These are phyloP conservation scores for Kandelia obovata DNA, from an alignment of 345 rosid species.

Conservation along the genomic window DNA sequence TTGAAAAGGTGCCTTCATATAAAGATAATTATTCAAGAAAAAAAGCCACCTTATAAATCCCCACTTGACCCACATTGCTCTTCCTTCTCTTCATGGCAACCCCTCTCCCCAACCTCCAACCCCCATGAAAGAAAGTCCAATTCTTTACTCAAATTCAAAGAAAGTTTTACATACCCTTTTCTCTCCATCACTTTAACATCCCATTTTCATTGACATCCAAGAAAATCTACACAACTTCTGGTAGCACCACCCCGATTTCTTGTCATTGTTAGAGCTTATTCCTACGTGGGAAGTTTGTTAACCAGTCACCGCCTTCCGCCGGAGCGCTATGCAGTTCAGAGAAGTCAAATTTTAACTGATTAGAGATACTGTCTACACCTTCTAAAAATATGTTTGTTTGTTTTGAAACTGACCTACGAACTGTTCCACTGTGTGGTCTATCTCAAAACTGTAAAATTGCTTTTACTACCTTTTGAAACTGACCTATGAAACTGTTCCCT, in stretches of 20 bases:
- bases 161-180: conserved; percentile 12
- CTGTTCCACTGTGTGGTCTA: conserved; percentile 15
- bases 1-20: neutral
- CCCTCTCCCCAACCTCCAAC: conserved; percentile 10
- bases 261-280: conserved; percentile 20
- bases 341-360: conserved; percentile 44
- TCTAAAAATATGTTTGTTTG: conserved; percentile 15
- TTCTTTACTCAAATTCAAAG: conserved; percentile 33
- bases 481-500: conserved; percentile 34
- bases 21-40: conserved; percentile 12
- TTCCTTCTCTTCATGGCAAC: conserved; percentile 60
- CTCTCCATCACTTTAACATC: conserved; percentile 10
- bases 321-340: conserved; percentile 16
- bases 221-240: conserved; percentile 21
- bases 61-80: conserved; percentile 26
- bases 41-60: conserved; percentile 12
- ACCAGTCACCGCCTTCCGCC: conserved; percentile 8
- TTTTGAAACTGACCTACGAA: conserved; percentile 33
- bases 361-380: conserved; percentile 31
- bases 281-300: conserved; percentile 27
- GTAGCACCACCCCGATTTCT: conserved; percentile 23
- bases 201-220: conserved; percentile 18
- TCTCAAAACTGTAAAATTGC: neutral
- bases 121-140: conserved; percentile 38
- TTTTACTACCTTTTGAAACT: conserved; percentile 4